Percentiles rank a stretch among this genome's conserved stretches.
Conservation (phyloP, 305 asterid genomes). For the Andrographis paniculata region DNA sequence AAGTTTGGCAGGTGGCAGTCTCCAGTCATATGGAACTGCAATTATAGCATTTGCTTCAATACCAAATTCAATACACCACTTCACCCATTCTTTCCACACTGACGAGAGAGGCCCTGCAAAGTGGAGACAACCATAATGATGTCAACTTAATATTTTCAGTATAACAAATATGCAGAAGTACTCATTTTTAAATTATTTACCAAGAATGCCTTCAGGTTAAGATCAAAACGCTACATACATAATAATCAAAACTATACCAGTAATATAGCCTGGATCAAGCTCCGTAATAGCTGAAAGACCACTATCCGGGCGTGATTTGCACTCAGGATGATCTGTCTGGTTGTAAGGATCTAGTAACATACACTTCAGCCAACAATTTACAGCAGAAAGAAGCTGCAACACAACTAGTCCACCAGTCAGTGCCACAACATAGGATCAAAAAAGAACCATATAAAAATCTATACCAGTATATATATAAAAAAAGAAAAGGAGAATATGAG, state of each 20-base stretch:
- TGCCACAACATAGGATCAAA: constrained; percentile 11
- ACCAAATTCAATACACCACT: constrained; percentile 99
- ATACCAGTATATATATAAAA: neutral
- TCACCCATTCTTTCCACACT: constrained; percentile 99
- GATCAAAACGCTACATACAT: constrained; percentile 4
- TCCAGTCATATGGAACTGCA: constrained; percentile 98
- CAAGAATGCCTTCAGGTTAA: constrained; percentile 13
- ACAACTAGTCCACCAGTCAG: too few species aligned
- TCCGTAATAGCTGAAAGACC: constrained; percentile 99
- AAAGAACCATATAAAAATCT: constrained; percentile 2
- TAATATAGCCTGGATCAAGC: constrained; percentile 97
- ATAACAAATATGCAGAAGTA: constrained; percentile 11
- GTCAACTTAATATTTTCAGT: constrained; percentile 16
- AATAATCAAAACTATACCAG: constrained; percentile 40
- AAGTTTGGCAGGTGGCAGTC: constrained; percentile 89
- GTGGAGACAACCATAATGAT: constrained; percentile 16
- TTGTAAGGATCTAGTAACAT: constrained; percentile 85
- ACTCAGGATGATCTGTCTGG: constrained; percentile 94
- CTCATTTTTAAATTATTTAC: constrained; percentile 2
- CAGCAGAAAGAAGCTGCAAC: constrained; percentile 92
- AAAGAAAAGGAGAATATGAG: constrained; percentile 2
- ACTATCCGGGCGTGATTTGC: constrained; percentile 98
- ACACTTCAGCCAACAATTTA: constrained; percentile 97
- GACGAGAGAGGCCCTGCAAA: constrained; percentile 94
- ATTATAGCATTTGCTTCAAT: constrained; percentile 94